Percentiles rank a stretch among this genome's conserved stretches.
These are phyloP conservation scores for Diaporthe citriasiana DNA, from an alignment of 2,329 filamentous ascomycete genomes.

Conservation along the genomic window DNA sequence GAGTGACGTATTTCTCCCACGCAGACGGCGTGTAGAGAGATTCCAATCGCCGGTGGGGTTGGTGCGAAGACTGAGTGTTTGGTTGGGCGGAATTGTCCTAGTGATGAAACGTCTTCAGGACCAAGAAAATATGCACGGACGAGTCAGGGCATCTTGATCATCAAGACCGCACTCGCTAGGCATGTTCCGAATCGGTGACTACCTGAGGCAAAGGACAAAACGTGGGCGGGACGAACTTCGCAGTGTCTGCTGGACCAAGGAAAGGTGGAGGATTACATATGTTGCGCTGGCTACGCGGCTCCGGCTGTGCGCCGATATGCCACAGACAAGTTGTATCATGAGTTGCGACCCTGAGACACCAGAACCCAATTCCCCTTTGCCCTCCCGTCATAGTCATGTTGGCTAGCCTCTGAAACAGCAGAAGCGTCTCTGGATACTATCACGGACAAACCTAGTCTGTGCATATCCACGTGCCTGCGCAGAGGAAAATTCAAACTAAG, in stretches of 20 bases:
- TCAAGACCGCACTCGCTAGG: slow-evolving; percentile 35
- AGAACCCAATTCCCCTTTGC: background rate
- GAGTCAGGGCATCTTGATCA: slow-evolving; percentile 39
- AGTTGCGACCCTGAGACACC: slow-evolving; percentile 10
- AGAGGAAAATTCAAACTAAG: background rate
- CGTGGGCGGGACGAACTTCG: slow-evolving; percentile 3
- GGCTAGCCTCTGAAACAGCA: slow-evolving; percentile 21
- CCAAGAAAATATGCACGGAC: slow-evolving; percentile 33
- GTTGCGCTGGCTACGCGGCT: slow-evolving; percentile 31
- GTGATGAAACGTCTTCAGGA: slow-evolving; percentile 28
- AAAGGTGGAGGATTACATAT: slow-evolving; percentile 2
- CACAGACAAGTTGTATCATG: slow-evolving; percentile 1
- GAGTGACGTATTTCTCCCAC: background rate
- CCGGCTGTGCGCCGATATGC: slow-evolving; percentile 20
- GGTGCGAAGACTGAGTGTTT: background rate
- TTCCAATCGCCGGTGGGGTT: background rate
- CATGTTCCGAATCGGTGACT: slow-evolving; percentile 30
- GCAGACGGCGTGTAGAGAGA: background rate
- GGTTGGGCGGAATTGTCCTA: slow-evolving; percentile 9
- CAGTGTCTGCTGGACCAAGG: slow-evolving; percentile 2
- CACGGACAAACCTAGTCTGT: slow-evolving; percentile 25
- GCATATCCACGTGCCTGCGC: slow-evolving; percentile 21
- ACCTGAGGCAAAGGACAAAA: slow-evolving; percentile 20
- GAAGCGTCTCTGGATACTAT: background rate
- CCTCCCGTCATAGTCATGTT: background rate